phyloP scores from a whole-genome alignment of 2,329 filamentous ascomycete genomes.

The Pseudohalonectria lignicola region DNA sequence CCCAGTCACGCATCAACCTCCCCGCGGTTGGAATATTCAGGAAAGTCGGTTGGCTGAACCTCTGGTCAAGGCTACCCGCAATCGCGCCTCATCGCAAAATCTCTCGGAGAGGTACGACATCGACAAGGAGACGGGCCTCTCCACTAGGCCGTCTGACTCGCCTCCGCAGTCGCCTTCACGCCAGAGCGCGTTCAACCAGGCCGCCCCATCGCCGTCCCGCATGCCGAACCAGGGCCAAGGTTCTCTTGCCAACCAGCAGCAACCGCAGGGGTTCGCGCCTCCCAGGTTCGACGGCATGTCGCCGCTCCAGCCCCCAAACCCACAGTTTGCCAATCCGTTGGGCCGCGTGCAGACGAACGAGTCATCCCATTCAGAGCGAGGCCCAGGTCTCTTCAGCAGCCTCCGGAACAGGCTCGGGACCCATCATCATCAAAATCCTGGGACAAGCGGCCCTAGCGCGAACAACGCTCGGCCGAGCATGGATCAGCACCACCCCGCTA shows the following conservation, averaged over 20 bases:
- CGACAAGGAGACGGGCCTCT: slow-evolving; percentile 40
- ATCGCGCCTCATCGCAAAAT: slow-evolving; percentile 19
- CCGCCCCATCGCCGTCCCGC: background rate
- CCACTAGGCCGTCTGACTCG: background rate
- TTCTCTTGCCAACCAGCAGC: slow-evolving; percentile 8
- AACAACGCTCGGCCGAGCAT: background rate
- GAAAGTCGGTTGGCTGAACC: slow-evolving; percentile 44
- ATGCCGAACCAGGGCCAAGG: background rate
- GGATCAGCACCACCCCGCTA: background rate
- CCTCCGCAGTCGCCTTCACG: background rate
- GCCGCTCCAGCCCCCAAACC: slow-evolving; percentile 2
- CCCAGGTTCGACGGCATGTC: background rate
- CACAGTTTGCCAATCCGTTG: background rate
- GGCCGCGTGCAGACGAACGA: slow-evolving; percentile 6
- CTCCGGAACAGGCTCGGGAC: slow-evolving; percentile 1
- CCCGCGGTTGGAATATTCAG: slow-evolving; percentile 41
- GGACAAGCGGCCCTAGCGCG: too few species aligned
- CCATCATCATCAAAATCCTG: too few species aligned
- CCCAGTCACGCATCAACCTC: too few species aligned
- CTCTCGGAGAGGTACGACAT: slow-evolving; percentile 23
- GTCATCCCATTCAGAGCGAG: background rate
- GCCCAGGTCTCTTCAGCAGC: background rate
- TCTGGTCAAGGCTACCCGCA: slow-evolving; percentile 28
- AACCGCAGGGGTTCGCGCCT: slow-evolving; percentile 4
- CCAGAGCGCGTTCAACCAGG: background rate